Evolutionary conservation across 2,329 filamentous ascomycete species (phyloP), one percentile per base, ranked within the genome.

Genomic region (Alternaria conjuncta): DNA sequence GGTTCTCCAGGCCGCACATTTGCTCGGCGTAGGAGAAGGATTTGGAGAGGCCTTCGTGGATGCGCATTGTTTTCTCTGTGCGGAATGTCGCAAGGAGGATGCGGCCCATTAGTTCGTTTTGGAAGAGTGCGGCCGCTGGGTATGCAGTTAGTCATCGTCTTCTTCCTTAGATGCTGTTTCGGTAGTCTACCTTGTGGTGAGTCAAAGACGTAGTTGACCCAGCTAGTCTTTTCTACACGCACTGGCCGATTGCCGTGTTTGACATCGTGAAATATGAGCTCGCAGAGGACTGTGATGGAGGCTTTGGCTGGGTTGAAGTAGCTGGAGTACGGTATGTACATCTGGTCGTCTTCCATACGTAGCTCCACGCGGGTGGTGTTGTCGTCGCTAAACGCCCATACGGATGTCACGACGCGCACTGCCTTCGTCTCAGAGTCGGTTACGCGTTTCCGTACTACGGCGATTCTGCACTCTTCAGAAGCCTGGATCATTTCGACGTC

Each of bases 1-100:
- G 74, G 36, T 82, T 82, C 62, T 85, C 83, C 62, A 84, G 81
- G 20, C 80, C 83, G 57, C 82, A 83, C 75, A 85, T 83, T 67
- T 84, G 83, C 66, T 84, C 82, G 57, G 83, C 80, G 59, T 83
- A 83, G 4, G 80, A 74, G 57, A 84, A 81, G 0, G 79, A 75
- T 1, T 79, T 77, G 20, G 75, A 72, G 18, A 84, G 54, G 6
- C 83, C 82, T 58, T 82, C 78, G 68, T 83, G 83, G 9, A 83
- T 73, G 23, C 83, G 81, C 32, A 81, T 79, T 2, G 82, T 84
- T 59, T 82, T 82, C 30, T 77, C 78, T 0, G 82, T 84, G 30
- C 79, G 76, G 61, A 78, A 84, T 5, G 78, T 81, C 3, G 78
- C 80, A 1, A 84, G 69, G 8, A 85, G 78, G 6, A 74, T 78